Evolutionary conservation across 345 rosid species (phyloP), one percentile per base, ranked within the genome.

Genomic region (Syzygium grande): DNA sequence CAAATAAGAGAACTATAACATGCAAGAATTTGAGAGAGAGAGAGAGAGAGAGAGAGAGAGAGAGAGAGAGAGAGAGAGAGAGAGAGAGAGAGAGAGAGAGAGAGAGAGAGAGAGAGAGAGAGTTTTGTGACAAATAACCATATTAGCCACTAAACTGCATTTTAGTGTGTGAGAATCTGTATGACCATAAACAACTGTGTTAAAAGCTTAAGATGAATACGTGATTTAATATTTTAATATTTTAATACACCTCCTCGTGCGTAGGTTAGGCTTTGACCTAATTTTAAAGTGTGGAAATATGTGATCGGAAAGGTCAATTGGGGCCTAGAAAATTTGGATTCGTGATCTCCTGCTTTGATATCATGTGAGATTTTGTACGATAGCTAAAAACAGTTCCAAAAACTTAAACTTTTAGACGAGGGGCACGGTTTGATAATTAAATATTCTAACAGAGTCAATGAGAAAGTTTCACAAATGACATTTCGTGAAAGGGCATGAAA

Each of bases 371-470:
- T 14, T 29, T 0, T 1, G 9, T 14, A 9, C 6, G 0, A 29
- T 5, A 2, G 13, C 0, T 7, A 0, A 9, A 2, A 63, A 63
- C 7, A n/a, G 38, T 29, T 63, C 3, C 10, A 15, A 63, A 63
- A 63, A 9, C 10, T 29, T 63, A 29, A n/a, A 63, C 2, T 63
- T n/a, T 63, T 63, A 14, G 5, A 14, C 7, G 19, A 63, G 29
- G 4, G 38, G 25, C 1, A 0, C 0, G 1, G 0, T 27, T 59
- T n/a, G 19, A n/a, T 13, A 29, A 29, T 29, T 63, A 63, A 54
- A 6, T 63, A n/a, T 63, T 29, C 15, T 3, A 14, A 14, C 0
- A 61, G 3, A 15, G 21, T 15, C 10, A 63, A 29, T 29, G 41
- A 29, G 21, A 63, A 29, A 2, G 0, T 29, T 63, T 7, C 11